Conservation (phyloP, 768 basidiomycete genomes). For the Harrya chromipes region DNA sequence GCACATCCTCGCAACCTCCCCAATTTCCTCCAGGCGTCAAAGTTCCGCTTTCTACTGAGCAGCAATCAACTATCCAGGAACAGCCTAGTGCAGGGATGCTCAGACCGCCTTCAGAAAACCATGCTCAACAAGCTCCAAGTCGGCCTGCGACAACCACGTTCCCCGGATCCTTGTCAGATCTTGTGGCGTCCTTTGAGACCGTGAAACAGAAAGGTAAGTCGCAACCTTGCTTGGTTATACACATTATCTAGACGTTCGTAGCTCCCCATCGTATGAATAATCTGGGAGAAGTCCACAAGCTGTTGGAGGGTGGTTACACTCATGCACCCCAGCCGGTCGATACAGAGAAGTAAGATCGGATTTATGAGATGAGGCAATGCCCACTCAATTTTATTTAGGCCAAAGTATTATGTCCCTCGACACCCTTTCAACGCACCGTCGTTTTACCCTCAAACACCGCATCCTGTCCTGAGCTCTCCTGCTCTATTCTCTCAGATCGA, state of each 20-base stretch:
- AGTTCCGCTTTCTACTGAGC: constrained; percentile 44
- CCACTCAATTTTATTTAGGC: constrained; percentile 48
- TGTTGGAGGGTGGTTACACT: constrained; percentile 88
- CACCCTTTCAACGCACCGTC: constrained; percentile 89
- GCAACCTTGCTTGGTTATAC: background rate
- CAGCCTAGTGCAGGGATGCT: constrained; percentile 42
- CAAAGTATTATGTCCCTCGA: constrained; percentile 93
- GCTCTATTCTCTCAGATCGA: constrained; percentile 88
- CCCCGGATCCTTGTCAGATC: constrained; percentile 85
- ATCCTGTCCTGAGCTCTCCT: constrained; percentile 75
- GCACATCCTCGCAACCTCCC: constrained; percentile 34
- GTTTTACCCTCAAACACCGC: constrained; percentile 92
- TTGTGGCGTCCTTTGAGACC: constrained; percentile 91
- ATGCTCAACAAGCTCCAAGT: constrained; percentile 41
- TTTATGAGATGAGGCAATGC: background rate
- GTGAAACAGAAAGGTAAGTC: constrained; percentile 93
- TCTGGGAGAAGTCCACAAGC: constrained; percentile 85
- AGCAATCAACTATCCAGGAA: constrained; percentile 28
- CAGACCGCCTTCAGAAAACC: constrained; percentile 52
- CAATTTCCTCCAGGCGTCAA: constrained; percentile 73
- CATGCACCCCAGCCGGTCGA: constrained; percentile 91
- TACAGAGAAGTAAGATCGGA: constrained; percentile 83
- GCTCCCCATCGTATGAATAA: constrained; percentile 84
- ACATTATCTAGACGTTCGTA: constrained; percentile 22
- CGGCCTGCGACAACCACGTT: constrained; percentile 49